These are phyloP conservation scores for Urtica urens DNA, from an alignment of 306 rosid genomes.

Conservation along the genomic window DNA sequence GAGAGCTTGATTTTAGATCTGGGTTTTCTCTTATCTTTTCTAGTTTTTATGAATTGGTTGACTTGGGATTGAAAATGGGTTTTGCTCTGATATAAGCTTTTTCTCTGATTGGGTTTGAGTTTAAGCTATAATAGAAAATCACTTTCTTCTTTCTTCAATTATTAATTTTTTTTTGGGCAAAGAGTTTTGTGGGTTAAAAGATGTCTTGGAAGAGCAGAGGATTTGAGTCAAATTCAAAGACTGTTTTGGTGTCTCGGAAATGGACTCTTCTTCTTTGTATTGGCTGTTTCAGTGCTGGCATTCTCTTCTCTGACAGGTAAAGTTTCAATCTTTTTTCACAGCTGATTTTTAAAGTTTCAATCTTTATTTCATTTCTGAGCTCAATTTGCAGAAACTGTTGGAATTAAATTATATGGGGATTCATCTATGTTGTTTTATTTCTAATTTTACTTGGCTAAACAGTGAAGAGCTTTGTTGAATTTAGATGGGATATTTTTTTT, in stretches of 20 bases:
- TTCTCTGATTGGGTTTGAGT: not conserved
- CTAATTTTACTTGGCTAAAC: not conserved
- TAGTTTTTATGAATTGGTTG: constrained; percentile 6
- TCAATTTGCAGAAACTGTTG: not conserved
- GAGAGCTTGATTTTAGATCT: not conserved
- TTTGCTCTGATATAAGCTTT: constrained; percentile 12
- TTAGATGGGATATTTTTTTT: too few relatives aligned
- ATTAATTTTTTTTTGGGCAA: too few relatives aligned
- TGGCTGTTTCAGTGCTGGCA: constrained; percentile 45
- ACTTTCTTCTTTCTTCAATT: not conserved
- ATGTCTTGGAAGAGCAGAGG: constrained; percentile 41
- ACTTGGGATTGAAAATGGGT: constrained; percentile 26
- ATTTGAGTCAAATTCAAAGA: constrained; percentile 27
- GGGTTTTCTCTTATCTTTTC: not conserved
- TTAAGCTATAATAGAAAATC: not conserved
- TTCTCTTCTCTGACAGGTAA: constrained; percentile 53
- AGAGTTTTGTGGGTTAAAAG: not conserved
- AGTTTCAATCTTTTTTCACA: too few relatives aligned
- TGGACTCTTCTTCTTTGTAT: constrained; percentile 42
- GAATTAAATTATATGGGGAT: constrained; percentile 5
- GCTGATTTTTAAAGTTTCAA: not conserved
- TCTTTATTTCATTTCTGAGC: not conserved
- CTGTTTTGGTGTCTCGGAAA: constrained; percentile 31
- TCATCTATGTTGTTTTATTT: not conserved
- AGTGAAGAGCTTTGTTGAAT: constrained; percentile 2